Evolutionary conservation across 139 green algal species (phyloP).

Genomic region (Dunaliella primolecta): DNA sequence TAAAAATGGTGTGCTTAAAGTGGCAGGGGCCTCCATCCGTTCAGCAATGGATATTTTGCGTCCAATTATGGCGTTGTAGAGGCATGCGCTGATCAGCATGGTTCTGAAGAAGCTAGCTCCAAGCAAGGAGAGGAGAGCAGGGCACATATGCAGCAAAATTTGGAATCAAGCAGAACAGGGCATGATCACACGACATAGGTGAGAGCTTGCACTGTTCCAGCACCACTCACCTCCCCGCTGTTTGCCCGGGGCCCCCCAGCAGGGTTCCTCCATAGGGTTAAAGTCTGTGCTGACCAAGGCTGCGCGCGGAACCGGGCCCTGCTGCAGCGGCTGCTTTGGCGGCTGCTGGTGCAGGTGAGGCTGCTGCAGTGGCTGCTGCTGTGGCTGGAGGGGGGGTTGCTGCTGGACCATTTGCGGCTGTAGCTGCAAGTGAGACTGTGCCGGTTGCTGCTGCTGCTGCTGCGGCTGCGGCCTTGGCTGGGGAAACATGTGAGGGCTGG

Average conservation of each 20-base stretch:
- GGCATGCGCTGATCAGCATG: too few relatives aligned
- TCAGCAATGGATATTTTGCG: too few relatives aligned
- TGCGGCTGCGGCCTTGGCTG: neutral
- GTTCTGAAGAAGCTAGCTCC: too few relatives aligned
- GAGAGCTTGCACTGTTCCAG: too few relatives aligned
- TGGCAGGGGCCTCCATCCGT: too few relatives aligned
- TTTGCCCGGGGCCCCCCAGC: conserved; percentile 47
- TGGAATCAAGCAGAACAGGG: too few relatives aligned
- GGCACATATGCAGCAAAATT: too few relatives aligned
- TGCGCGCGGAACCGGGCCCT: neutral
- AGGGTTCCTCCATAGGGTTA: conserved; percentile 70
- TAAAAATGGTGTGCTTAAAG: too few relatives aligned
- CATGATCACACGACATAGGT: too few relatives aligned
- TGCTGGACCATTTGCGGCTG: too few relatives aligned
- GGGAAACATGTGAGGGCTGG: neutral
- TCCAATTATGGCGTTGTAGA: too few relatives aligned
- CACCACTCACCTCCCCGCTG: neutral
- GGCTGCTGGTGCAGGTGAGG: neutral
- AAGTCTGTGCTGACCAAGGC: conserved; percentile 38
- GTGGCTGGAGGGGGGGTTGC: neutral
- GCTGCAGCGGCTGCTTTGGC: neutral
- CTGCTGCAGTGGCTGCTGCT: neutral
- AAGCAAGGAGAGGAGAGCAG: too few relatives aligned
- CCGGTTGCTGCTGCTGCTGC: neutral
- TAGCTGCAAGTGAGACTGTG: neutral